Evolutionary conservation across 352 stramenopile species (phyloP), one percentile per base, ranked within the genome.

Genomic region (Phytophthora hibernalis): DNA sequence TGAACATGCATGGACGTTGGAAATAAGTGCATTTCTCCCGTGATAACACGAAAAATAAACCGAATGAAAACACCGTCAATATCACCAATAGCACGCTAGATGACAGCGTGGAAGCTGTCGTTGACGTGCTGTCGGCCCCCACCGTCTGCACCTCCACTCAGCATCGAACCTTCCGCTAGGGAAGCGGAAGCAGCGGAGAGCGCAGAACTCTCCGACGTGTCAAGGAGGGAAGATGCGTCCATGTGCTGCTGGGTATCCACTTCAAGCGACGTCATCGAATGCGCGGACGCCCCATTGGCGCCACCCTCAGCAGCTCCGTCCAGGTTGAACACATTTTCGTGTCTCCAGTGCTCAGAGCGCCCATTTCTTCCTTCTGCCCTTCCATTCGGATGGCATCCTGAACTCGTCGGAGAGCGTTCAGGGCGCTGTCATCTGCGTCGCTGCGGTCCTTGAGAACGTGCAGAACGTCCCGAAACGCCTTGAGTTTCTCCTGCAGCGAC

Each of bases 401-500:
- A 24, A 92, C 82, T 35, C 82, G 77, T 38, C 79, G 82, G 51
- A 89, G 73, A 11, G 80, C 76, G 16, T 79, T 85, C 38, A 91
- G 31, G 16, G 84, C 74, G 12, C 55, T 72, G 52, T 89, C 82
- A 33, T 91, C 84, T 8, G 70, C 66, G 50, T 92, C 84, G 43
- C 75, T 89, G 35, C 84, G 80, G 58, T 91, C 84, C 45, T 92
- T 91, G 9, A 92, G 43, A 28, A 92, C 82, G 43, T 92, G 82
- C 0, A 92, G 68, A 24, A 91, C 84, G 44, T 92, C 84, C 20
- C 86, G 82, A 63, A 94, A 92, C 6, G 86, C 86, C 31, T 91
- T 89, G 21, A 94, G 60, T 42, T 94, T 91, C 49, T 94, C 86
- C 56, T 94, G 86, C 8, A 91, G 56, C 28, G 86, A 90, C 22